Evolutionary conservation across 192 early-diverging fungal genomes (phyloP).

Genomic region (Backusella tarrabulga): DNA sequence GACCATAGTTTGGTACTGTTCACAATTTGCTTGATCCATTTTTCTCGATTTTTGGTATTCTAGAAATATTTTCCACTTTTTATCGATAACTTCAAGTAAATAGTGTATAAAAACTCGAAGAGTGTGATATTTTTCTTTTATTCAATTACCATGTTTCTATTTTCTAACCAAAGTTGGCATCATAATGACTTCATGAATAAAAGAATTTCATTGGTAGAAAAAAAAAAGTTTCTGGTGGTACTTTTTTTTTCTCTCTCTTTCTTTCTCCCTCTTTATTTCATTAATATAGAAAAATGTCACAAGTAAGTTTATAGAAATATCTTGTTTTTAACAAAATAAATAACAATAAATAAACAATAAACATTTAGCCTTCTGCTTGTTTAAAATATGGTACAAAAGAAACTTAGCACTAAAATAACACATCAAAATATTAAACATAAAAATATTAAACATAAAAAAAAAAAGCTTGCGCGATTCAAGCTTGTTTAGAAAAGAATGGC

Average conservation of each 20-base stretch:
- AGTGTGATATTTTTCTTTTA: not conserved
- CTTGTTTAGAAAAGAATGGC: constrained; percentile 4
- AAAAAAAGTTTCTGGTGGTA: not conserved
- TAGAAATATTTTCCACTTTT: no score
- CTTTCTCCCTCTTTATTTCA: not conserved
- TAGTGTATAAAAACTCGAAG: no score
- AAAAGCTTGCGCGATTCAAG: not conserved
- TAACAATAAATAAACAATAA: not conserved
- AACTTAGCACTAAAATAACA: not conserved
- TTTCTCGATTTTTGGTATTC: no score
- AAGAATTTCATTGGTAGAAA: not conserved
- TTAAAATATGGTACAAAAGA: not conserved
- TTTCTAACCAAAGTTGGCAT: not conserved
- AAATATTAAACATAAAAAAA: not conserved
- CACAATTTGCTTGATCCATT: no score
- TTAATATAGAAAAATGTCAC: not conserved
- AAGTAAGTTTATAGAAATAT: not conserved
- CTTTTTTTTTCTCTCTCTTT: not conserved
- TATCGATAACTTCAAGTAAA: no score
- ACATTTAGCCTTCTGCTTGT: not conserved
- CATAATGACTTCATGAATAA: not conserved
- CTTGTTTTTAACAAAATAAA: not conserved
- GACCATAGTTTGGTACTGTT: no score
- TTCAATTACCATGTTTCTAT: not conserved
- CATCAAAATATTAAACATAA: not conserved